A percentile compares a stretch with the other conserved stretches of the same genome.
Evolutionary conservation across 2,329 filamentous ascomycete genomes (phyloP).

Genomic region (Sphaerulina vaccinii): DNA sequence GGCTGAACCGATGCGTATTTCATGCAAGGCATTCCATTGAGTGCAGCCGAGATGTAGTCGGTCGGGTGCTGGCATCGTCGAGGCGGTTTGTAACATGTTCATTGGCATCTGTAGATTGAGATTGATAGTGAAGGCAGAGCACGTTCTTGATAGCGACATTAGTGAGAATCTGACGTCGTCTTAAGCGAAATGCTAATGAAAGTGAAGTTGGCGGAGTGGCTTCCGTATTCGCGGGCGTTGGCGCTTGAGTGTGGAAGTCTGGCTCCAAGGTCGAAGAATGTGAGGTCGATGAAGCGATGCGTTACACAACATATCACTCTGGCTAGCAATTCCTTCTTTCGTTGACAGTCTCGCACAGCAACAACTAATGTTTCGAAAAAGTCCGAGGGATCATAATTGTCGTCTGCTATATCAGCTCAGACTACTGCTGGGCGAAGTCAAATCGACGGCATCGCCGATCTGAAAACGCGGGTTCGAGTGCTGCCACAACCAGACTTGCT

Average conservation of each 20-base stretch:
- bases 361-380: not conserved
- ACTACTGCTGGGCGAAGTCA: conserved; percentile 1
- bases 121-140: not conserved
- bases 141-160: not conserved
- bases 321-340: not conserved
- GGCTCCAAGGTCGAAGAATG: not conserved
- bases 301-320: not conserved
- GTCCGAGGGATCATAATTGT: too few species aligned
- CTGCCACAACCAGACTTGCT: not conserved
- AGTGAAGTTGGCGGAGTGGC: not conserved
- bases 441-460: conserved; percentile 6
- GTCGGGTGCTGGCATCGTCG: not conserved
- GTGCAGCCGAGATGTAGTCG: not conserved
- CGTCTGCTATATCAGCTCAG: conserved; percentile 6
- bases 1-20: not conserved
- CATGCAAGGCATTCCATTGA: conserved; percentile 3
- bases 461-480: not conserved
- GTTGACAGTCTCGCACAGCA: not conserved
- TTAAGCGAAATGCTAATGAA: not conserved
- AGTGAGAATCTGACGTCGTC: not conserved
- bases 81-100: not conserved
- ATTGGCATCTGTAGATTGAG: too few species aligned
- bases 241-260: not conserved
- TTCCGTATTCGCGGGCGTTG: not conserved
- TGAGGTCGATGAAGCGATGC: not conserved